A percentile compares a stretch with the other conserved stretches of the same genome.
Evolutionary conservation across 2,329 filamentous ascomycete species (phyloP).

Genomic region (Xylariaceae sp.): DNA sequence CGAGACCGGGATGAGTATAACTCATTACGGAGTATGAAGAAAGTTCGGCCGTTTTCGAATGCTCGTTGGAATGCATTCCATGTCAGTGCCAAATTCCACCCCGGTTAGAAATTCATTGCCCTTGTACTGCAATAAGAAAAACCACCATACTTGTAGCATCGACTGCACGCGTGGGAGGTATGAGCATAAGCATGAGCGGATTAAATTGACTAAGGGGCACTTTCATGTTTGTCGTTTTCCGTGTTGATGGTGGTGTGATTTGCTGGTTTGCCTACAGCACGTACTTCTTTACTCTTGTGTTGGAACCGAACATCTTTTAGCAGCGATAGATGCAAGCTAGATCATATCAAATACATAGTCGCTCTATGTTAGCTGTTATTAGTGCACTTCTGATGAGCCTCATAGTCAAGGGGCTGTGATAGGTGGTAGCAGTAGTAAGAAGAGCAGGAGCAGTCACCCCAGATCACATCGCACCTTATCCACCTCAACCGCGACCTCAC

Average conservation of each 20-base stretch:
- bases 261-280: not conserved
- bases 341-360: too few species aligned
- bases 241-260: not conserved
- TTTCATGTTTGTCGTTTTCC: not conserved
- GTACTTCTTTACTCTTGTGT: not conserved
- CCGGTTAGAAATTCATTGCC: slow-evolving; percentile 8
- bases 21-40: too few species aligned
- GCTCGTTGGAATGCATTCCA: not conserved
- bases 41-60: slow-evolving; percentile 4
- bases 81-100: not conserved
- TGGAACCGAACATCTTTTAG: too few species aligned
- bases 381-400: too few species aligned
- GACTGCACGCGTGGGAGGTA: not conserved
- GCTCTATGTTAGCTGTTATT: too few species aligned
- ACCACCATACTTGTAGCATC: slow-evolving; percentile 6
- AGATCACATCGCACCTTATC: not conserved
- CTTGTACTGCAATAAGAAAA: slow-evolving; percentile 3
- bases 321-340: too few species aligned
- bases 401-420: too few species aligned
- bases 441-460: too few species aligned
- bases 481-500: not conserved
- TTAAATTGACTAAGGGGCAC: slow-evolving; percentile 1
- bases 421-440: too few species aligned
- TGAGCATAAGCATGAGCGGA: too few species aligned
- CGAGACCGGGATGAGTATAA: too few species aligned